Base-by-base conservation (phyloP, 2,329 filamentous ascomycete species). In the Byssoonygena ceratinophila region DNA sequence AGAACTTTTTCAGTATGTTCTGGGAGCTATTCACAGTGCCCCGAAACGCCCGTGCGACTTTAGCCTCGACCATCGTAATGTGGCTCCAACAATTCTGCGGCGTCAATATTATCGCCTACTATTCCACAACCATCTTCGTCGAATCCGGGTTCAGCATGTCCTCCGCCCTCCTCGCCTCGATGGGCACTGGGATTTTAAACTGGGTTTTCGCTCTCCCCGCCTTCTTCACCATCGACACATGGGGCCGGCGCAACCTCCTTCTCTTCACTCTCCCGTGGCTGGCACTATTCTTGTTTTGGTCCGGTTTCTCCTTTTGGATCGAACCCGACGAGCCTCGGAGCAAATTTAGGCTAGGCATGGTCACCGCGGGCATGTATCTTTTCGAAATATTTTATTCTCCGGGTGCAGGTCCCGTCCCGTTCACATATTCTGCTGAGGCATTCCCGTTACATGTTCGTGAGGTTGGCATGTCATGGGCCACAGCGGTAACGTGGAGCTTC, bases 201-300 rank as follows among this genome's bases (percentile, higher is more conserved):
- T 84, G 78, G 69, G 65, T 84, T 22, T 84, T 83, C 57, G 80
- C 81, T 0, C 65, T 83, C 8, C 79, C 80, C 0, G 80, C 80
- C 1, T 73, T 84, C 51, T 79, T 80, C 59, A 83, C 80, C 0
- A 84, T 84, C 50, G 82, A 85, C 61, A 82, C 76, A 0, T 84
- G 79, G 59, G 82, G 82, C 4, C 75, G 82, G 1, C 74, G 82
- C 3, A 81, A 80, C 56, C 69, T 84, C 4, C 71, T 84, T 1
- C 68, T 84, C 1, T 74, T 75, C 5, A 84, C 81, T 0, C 82
- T 84, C 59, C 81, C 81, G 0, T 70, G 82, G 39, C 80, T 85
- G 71, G 67, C 68, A 4, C 62, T 74, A 36, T 71, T 66, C 47
- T 62, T 76, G 0, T 65, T 76, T 50, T 76, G 74, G 63, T 69